Conservation (phyloP, 2,329 filamentous ascomycete species). For the Meredithiella fracta region DNA sequence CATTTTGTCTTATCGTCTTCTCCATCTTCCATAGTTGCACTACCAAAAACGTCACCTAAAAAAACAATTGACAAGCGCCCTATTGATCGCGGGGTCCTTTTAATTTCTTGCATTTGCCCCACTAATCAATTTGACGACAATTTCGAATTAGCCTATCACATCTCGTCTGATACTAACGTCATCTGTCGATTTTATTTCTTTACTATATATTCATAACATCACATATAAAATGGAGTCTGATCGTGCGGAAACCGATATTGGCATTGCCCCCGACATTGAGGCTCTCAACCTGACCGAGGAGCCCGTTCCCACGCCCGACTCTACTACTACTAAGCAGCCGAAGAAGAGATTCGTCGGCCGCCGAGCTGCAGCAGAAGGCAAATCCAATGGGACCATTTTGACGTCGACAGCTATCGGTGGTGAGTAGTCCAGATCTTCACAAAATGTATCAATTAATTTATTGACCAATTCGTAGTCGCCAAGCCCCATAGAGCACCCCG, state of each 20-base stretch:
- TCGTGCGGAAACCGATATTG: constrained; percentile 51
- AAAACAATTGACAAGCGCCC: neutral
- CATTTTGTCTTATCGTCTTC: neutral
- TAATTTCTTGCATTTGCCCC: constrained; percentile 12
- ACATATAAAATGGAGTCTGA: constrained; percentile 53
- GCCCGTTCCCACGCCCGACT: neutral
- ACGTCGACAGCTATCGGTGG: constrained; percentile 12
- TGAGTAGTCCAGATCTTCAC: neutral
- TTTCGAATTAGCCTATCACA: constrained; percentile 6
- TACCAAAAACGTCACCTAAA: neutral
- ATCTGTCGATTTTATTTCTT: neutral
- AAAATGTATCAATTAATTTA: neutral
- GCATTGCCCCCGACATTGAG: constrained; percentile 50
- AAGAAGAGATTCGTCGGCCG: constrained; percentile 87
- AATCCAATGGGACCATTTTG: constrained; percentile 24
- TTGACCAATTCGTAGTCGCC: constrained; percentile 34
- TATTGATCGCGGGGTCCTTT: constrained; percentile 8
- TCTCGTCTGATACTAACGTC: constrained; percentile 1
- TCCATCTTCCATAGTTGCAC: neutral
- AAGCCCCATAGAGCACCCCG: constrained; percentile 57
- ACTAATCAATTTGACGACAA: constrained; percentile 11
- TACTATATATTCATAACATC: neutral
- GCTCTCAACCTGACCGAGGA: constrained; percentile 20
- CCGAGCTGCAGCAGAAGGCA: constrained; percentile 38
- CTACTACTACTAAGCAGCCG: constrained; percentile 42